Evolutionary conservation across 176 grass and related monocot species (phyloP), one percentile per base, ranked within the genome.

Genomic region (Pharus latifolius): DNA sequence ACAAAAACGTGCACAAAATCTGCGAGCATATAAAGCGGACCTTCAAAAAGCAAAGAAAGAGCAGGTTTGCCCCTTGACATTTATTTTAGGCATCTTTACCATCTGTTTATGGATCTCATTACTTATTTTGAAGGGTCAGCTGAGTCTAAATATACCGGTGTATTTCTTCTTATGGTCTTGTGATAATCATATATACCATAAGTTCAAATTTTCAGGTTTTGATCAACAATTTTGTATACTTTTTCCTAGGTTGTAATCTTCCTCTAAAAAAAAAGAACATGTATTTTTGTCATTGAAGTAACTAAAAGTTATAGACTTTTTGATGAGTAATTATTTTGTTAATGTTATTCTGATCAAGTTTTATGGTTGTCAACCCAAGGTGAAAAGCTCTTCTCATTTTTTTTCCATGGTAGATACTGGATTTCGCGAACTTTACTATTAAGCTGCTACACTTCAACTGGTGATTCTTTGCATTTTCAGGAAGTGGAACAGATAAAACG

Each of bases 31-130:
- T 69, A 94, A 99, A 82, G 79, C 74, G 0, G 95, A 91, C 46
- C 87, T 99, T 79, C 95, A 99, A 58, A 99, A 94, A 79, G 48
- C 82, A 61, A 99, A 94, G 83, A 94, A 88, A 85, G 95, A 99
- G 72, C 77, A 85, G 87, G 95, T 94, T 50, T 67, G 54, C 32
- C 43, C 38, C 33, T 35, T 29, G 1, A 5, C 10, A 24, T 31
- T 40, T 75, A n/a, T 63, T 22, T 34, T 19, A 25, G 2, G 47
- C 43, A 62, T 42, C 20, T 29, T 75, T 49, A 18, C 16, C 31
- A 5, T 76, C 32, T 16, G 26, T 20, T 19, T 62, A 35, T 38
- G 17, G 24, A 76, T 1, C 24, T 29, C 11, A 53, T 55, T 16
- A 33, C 49, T 24, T 55, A 54, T 76, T 20, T 76, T 65, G 65